A percentile compares a stretch with the other conserved stretches of the same genome.
Evolutionary conservation across 768 basidiomycete species (phyloP).

Genomic region (Boletellus ananiceps): DNA sequence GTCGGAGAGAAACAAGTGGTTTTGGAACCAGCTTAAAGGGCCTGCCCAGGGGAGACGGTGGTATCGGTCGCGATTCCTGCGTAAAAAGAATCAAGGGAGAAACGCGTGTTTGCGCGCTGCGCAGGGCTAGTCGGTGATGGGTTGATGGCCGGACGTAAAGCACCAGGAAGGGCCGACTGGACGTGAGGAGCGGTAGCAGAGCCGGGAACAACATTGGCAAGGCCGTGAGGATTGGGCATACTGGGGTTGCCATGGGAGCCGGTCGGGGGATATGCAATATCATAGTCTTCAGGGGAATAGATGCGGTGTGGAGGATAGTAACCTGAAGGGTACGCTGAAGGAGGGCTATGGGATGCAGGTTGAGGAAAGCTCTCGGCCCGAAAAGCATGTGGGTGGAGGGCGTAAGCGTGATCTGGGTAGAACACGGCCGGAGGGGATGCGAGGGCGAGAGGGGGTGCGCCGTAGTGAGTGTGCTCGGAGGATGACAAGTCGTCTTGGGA

Average conservation of each 20-base stretch:
- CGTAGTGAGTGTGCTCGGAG: conserved; percentile 24
- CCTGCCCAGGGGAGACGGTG: conserved; percentile 9
- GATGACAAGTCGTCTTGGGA: conserved; percentile 13
- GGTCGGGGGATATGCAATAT: conserved; percentile 27
- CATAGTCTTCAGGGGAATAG: conserved; percentile 21
- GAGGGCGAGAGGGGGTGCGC: conserved; percentile 14
- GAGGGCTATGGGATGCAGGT: neutral
- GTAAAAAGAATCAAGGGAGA: conserved; percentile 30
- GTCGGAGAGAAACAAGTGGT: neutral
- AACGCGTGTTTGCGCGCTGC: conserved; percentile 12
- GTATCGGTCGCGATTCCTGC: conserved; percentile 15
- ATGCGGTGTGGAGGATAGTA: conserved; percentile 18
- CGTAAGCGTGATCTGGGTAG: conserved; percentile 21
- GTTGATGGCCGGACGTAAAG: conserved; percentile 15
- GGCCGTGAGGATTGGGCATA: conserved; percentile 17
- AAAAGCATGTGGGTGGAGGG: conserved; percentile 10
- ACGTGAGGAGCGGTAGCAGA: conserved; percentile 1
- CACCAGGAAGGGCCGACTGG: conserved; percentile 6
- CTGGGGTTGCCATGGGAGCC: neutral
- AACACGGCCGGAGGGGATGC: conserved; percentile 16
- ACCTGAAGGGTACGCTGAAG: neutral
- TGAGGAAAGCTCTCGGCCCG: conserved; percentile 6
- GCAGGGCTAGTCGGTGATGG: neutral
- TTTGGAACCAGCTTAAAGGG: conserved; percentile 13
- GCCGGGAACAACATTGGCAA: conserved; percentile 6